phyloP scores from a whole-genome alignment of 371 early-diverging fungal genomes.

The Aphelidium insulamus region DNA sequence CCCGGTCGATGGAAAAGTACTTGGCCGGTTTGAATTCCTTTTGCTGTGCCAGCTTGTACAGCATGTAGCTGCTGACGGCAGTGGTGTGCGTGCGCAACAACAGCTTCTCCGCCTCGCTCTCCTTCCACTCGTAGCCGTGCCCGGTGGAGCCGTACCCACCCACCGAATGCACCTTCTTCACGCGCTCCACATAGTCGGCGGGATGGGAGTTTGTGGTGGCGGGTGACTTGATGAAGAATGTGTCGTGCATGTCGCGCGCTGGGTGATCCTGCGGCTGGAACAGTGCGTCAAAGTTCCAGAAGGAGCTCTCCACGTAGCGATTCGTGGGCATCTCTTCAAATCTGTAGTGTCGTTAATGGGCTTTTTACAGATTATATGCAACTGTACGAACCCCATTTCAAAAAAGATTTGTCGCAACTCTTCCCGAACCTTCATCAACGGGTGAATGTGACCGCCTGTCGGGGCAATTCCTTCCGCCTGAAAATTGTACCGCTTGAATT shows the following conservation, averaged over 20 bases:
- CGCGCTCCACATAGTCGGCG: conserved; percentile 67
- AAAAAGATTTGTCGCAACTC: conserved; percentile 98
- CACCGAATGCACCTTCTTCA: conserved; percentile 74
- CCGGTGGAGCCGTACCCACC: conserved; percentile 97
- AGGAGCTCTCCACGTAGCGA: conserved; percentile 94
- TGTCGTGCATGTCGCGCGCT: conserved; percentile 97
- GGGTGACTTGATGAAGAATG: conserved; percentile 92
- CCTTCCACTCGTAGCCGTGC: conserved; percentile 83
- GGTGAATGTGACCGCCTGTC: conserved; percentile 86
- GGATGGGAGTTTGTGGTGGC: conserved; percentile 56
- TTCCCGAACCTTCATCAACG: conserved; percentile 96
- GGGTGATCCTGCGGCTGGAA: conserved; percentile 99
- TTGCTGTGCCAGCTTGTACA: conserved; percentile 78
- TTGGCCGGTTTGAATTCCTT: conserved; percentile 76
- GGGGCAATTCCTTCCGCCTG: conserved; percentile 69
- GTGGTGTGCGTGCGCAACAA: conserved; percentile 99
- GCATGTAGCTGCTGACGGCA: conserved; percentile 79
- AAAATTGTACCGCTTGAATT: conserved; percentile 98
- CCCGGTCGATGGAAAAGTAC: conserved; percentile 98
- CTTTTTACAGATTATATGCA: neutral
- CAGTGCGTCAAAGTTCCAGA: conserved; percentile 99
- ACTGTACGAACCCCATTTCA: conserved; percentile 65
- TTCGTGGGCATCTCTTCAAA: conserved; percentile 99
- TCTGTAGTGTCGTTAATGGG: conserved; percentile 9
- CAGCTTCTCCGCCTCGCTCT: conserved; percentile 85